Evolutionary conservation across 148 eudicot genomes (phyloP).

Genomic region (Chenopodium formosanum): DNA sequence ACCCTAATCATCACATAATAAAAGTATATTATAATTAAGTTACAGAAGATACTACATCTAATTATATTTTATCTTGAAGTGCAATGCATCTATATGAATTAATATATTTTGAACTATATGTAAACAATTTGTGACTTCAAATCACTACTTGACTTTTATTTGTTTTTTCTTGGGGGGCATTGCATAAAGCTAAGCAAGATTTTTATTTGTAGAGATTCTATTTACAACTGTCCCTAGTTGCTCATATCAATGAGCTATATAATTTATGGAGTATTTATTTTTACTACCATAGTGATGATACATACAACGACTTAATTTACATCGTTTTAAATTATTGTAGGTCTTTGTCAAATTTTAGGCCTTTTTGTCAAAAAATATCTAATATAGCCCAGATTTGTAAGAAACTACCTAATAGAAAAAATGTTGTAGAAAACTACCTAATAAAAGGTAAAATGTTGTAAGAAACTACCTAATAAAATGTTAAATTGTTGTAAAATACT

Average conservation of each 20-base stretch:
- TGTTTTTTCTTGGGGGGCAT: neutral
- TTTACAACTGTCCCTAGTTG: neutral
- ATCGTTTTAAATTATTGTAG: too few relatives aligned
- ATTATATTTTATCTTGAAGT: constrained; percentile 2
- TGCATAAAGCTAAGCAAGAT: neutral
- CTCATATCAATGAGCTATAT: neutral
- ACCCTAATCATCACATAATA: neutral
- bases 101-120: neutral
- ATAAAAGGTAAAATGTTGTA: too few relatives aligned
- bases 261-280: neutral
- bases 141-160: neutral
- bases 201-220: neutral
- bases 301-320: too few relatives aligned
- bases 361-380: too few relatives aligned
- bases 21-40: neutral
- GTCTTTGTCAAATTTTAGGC: too few relatives aligned
- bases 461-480: too few relatives aligned
- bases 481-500: too few relatives aligned
- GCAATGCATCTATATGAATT: neutral
- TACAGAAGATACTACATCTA: constrained; percentile 6
- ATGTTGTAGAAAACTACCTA: too few relatives aligned
- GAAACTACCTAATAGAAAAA: too few relatives aligned
- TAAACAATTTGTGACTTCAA: neutral
- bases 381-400: too few relatives aligned
- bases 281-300: too few relatives aligned